These are phyloP conservation scores for Citrus trifoliata DNA, from an alignment of 345 rosid species.

Conservation along the genomic window DNA sequence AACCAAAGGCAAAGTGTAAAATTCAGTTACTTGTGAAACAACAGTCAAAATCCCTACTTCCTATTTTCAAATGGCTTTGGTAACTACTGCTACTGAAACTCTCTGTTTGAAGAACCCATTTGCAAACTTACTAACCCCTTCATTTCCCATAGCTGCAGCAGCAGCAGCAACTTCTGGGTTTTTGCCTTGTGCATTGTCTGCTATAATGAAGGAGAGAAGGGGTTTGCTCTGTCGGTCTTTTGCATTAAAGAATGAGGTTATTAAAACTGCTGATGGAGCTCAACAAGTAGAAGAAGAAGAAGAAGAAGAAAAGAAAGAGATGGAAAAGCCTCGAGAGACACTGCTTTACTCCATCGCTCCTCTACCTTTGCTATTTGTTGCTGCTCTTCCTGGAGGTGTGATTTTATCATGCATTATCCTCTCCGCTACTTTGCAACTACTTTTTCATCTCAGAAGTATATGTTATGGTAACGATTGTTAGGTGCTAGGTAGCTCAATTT, in stretches of 20 bases:
- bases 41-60: background rate
- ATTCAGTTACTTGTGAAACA: no score
- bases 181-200: slow-evolving; percentile 15
- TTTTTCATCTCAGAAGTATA: background rate
- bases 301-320: background rate
- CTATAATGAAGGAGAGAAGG: slow-evolving; percentile 14
- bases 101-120: slow-evolving; percentile 12
- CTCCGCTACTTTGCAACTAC: background rate
- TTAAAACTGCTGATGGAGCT: slow-evolving; percentile 2
- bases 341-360: slow-evolving; percentile 65
- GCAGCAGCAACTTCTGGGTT: slow-evolving; percentile 15
- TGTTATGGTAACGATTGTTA: background rate
- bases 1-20: background rate
- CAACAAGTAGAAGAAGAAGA: slow-evolving; percentile 15
- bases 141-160: slow-evolving; percentile 9
- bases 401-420: background rate
- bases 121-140: slow-evolving; percentile 22
- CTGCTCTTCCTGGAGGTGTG: slow-evolving; percentile 89
- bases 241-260: slow-evolving; percentile 27
- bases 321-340: slow-evolving; percentile 39
- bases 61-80: slow-evolving; percentile 39
- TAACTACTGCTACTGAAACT: slow-evolving; percentile 28
- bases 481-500: background rate
- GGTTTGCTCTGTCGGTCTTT: slow-evolving; percentile 7
- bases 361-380: slow-evolving; percentile 57